These are phyloP conservation scores for Lipomyces spencermartinsiae DNA, from an alignment of 805 yeast genomes.

Conservation along the genomic window DNA sequence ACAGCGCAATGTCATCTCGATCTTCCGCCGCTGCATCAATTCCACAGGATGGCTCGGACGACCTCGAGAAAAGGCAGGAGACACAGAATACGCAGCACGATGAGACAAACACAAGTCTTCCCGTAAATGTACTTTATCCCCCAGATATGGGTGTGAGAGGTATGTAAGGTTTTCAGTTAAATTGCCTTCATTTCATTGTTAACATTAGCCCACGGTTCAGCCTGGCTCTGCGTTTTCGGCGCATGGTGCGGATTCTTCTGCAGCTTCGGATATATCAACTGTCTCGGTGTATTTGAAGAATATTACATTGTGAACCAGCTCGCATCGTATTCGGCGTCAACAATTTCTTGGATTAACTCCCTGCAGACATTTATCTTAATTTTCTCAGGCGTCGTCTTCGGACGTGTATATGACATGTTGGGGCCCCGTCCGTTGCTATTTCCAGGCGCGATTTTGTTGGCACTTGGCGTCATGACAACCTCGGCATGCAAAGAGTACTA, in stretches of 20 bases:
- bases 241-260: constrained; percentile 62
- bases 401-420: constrained; percentile 43
- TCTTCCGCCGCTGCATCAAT: too few species aligned
- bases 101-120: too few species aligned
- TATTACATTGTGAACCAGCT: constrained; percentile 41
- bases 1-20: too few species aligned
- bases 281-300: constrained; percentile 41
- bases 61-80: too few species aligned
- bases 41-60: too few species aligned
- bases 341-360: constrained; percentile 46
- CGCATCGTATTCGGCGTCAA: constrained; percentile 38
- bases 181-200: too few species aligned
- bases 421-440: constrained; percentile 39
- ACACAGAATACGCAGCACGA: too few species aligned
- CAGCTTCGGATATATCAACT: constrained; percentile 59
- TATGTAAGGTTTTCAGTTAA: too few species aligned
- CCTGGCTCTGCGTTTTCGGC: constrained; percentile 61
- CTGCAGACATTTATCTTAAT: constrained; percentile 42
- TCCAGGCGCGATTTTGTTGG: constrained; percentile 37
- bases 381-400: constrained; percentile 40
- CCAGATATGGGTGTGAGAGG: too few species aligned
- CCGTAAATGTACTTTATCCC: too few species aligned
- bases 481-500: constrained; percentile 50
- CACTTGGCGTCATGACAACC: constrained; percentile 44
- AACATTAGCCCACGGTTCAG: constrained; percentile 37